Base-by-base conservation (phyloP, 208 protist species). In the Leishmania tropica region DNA sequence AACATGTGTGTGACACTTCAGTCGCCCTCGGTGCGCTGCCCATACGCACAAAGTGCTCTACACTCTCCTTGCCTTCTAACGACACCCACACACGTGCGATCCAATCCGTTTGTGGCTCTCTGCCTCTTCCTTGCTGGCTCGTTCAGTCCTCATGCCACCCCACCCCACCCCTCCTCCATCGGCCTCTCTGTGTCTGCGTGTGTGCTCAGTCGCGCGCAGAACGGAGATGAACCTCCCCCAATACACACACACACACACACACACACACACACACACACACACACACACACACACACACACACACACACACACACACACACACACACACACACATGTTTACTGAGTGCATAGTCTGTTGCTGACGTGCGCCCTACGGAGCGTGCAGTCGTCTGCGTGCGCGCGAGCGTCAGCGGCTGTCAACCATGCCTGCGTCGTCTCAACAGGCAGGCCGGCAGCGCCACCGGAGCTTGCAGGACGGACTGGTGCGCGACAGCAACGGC, bases 401-500 rank as follows among this genome's bases (percentile, higher is more conserved):
- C 28, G 64, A 24, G 64, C 28, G 40, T 5, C 24, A 42, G 40
- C 24, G 28, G 21, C 17, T 40, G 24, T 53, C 48, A 81, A 35
- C 31, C 42, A 81, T 81, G 65, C 13, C 35, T 35, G 54, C 37
- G 17, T 51, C 28, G 17, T 40, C 65, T n/a, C 64, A 24, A 17
- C 35, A 24, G 11, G 64, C 35, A 1, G 7, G 64, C 64, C 64
- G 10, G 64, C 45, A 54, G 40, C 42, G 53, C 31, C 28, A 51
- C 48, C 73, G 35, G 47, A 47, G 58, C 48, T 62, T 64, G 74
- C 64, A 42, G 40, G 74, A 48, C 24, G 74, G 80, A 15, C 40
- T 72, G 21, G 68, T 80, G 17, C 42, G 68, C 42, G 68, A 76
- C 31, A 35, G 76, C 68, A 35, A 40, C 53, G 68, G 75, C 2